Evolutionary conservation across 2,329 filamentous ascomycete genomes (phyloP).

Genomic region (Apiospora rasikravindrae): DNA sequence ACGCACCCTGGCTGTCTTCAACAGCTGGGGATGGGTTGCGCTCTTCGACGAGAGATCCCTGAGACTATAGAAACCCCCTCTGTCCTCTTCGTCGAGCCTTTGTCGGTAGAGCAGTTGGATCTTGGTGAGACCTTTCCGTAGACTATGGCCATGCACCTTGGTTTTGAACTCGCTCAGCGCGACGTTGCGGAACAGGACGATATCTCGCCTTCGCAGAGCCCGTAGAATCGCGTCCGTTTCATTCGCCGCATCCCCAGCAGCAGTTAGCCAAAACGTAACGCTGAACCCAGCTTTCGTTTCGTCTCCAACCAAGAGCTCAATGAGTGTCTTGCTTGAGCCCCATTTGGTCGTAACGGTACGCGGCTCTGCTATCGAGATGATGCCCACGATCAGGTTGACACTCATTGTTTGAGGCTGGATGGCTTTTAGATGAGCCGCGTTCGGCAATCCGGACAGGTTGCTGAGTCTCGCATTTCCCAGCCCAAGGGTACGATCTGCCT

Average conservation of each 20-base stretch:
- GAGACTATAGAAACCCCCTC: constrained; percentile 61
- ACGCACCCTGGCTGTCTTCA: constrained; percentile 70
- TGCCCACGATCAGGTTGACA: constrained; percentile 78
- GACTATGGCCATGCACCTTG: constrained; percentile 83
- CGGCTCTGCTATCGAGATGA: constrained; percentile 73
- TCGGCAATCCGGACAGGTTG: constrained; percentile 73
- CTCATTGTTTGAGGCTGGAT: constrained; percentile 83
- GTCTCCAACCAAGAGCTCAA: constrained; percentile 84
- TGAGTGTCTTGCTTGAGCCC: constrained; percentile 65
- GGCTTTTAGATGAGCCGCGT: constrained; percentile 65
- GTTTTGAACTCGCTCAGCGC: constrained; percentile 76
- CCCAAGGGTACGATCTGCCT: constrained; percentile 28
- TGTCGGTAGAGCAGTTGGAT: constrained; percentile 69
- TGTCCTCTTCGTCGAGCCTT: constrained; percentile 55
- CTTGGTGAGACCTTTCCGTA: constrained; percentile 73
- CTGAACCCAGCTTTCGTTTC: constrained; percentile 82
- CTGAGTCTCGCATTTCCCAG: constrained; percentile 53
- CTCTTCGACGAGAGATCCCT: constrained; percentile 50
- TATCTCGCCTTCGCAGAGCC: constrained; percentile 70
- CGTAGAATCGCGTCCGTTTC: constrained; percentile 26
- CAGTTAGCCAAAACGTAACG: constrained; percentile 80
- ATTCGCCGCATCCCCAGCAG: constrained; percentile 38
- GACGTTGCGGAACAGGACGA: constrained; percentile 80
- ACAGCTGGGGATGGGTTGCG: constrained; percentile 54
- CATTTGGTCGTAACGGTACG: constrained; percentile 72